These are phyloP conservation scores for Spathaspora gorwiae DNA, from an alignment of 805 yeast genomes.

Conservation along the genomic window DNA sequence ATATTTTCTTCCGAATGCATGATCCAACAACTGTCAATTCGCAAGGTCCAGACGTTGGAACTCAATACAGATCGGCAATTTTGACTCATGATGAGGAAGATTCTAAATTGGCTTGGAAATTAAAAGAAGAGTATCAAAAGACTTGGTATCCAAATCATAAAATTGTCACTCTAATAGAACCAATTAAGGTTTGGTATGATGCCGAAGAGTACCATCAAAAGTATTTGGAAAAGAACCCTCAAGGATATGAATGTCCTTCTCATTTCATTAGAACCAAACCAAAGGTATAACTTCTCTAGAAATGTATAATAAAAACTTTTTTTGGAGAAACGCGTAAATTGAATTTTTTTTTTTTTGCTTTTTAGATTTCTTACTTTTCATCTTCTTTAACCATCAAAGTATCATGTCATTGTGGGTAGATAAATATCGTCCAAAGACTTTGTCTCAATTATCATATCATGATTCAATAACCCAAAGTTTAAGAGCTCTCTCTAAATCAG, in stretches of 20 bases:
- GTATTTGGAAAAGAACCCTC: conserved; percentile 74
- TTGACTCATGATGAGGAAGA: conserved; percentile 59
- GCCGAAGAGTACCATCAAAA: conserved; percentile 95
- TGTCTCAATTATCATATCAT: conserved; percentile 66
- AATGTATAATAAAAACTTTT: not conserved
- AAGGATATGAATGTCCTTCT: conserved; percentile 86
- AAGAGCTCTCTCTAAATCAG: conserved; percentile 55
- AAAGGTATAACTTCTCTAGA: conserved; percentile 21
- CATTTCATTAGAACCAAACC: conserved; percentile 73
- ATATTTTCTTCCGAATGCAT: conserved; percentile 86
- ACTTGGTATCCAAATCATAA: conserved; percentile 69
- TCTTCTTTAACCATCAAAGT: not conserved
- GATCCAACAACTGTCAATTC: conserved; percentile 83
- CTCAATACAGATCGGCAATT: conserved; percentile 85
- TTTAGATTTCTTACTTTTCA: not conserved
- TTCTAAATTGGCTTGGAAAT: conserved; percentile 36
- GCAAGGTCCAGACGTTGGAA: conserved; percentile 87
- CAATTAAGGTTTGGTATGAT: conserved; percentile 70
- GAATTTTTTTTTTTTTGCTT: conserved; percentile 1
- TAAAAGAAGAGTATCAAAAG: conserved; percentile 55
- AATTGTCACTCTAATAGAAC: conserved; percentile 68
- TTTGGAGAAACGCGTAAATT: not conserved
- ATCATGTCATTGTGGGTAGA: conserved; percentile 95
- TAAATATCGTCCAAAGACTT: conserved; percentile 74
- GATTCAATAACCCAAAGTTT: conserved; percentile 58